phyloP scores from a whole-genome alignment of 148 eudicot species.

The Persicaria maculosa region DNA sequence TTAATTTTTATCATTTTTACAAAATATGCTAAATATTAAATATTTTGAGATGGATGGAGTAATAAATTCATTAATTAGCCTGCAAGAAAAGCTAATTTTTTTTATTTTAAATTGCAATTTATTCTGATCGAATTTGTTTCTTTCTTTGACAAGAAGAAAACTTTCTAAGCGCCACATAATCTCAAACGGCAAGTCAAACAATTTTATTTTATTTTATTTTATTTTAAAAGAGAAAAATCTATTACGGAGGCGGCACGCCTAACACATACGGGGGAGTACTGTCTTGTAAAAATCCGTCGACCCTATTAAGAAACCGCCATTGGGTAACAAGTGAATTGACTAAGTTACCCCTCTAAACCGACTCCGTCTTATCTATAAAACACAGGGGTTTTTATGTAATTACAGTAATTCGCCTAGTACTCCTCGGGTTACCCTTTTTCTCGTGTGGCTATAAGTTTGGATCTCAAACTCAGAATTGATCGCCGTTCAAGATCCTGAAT shows the following conservation, averaged over 20 bases:
- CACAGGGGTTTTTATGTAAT: not conserved
- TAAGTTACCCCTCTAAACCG: not conserved
- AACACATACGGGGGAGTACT: too few species aligned
- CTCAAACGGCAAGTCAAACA: constrained; percentile 12
- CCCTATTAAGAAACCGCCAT: constrained; percentile 3
- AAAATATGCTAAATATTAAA: too few species aligned
- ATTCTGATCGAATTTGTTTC: constrained; percentile 1
- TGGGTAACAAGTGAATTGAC: not conserved
- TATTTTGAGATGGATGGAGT: not conserved
- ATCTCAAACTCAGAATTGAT: not conserved
- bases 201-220: too few species aligned
- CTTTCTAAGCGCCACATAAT: not conserved
- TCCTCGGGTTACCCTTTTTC: not conserved
- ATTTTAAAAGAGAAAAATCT: not conserved
- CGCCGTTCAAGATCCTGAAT: constrained; percentile 21
- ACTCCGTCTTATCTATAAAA: not conserved
- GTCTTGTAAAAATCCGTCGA: too few species aligned
- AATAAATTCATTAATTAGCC: constrained; percentile 8
- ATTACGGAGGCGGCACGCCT: not conserved
- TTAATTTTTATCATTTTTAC: too few species aligned
- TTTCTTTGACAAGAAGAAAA: constrained; percentile 14
- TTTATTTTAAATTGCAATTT: not conserved
- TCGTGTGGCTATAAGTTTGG: not conserved
- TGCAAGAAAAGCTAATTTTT: constrained; percentile 11
- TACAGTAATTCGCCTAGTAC: not conserved